Base-by-base conservation (phyloP, 208 protist genomes). In the Crithidia acanthocephali region DNA sequence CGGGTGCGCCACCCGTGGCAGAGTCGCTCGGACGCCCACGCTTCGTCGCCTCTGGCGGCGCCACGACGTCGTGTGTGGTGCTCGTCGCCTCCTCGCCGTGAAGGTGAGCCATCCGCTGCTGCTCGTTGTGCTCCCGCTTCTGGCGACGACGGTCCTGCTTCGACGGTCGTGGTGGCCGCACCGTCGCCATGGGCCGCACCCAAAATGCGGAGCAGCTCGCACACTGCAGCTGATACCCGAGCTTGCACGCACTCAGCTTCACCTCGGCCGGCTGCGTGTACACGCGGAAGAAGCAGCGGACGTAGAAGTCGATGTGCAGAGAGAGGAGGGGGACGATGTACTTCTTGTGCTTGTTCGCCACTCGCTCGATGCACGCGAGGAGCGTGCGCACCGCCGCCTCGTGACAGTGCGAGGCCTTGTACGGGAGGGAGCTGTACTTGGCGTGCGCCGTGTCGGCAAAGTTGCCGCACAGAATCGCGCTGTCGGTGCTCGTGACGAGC, bases 301-400 rank as follows among this genome's bases (percentile, higher is more conserved):
- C 91, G 79, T 99, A 99, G 68, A 99, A 99, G 89, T 99, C 99
- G 74, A 99, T 98, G 72, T 96, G 90, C 0, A 99, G 75, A 9
- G 93, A 98, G 15, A 99, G 52, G 20, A 99, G 68, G 8, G 99
- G 99, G 35, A 98, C 95, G 72, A 99, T 98, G 70, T 98, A 97
- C 72, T 98, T 93, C 52, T 93, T 86, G 57, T 99, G 97, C 52
- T 91, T 88, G 53, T 96, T 98, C 2, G 98, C 98, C 5, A 84
- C 86, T 0, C 92, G 79, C 78, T 99, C 94, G 15, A 99, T 85
- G 35, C 79, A 94, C 1, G 91, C 90, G 22, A 99, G 91, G 16
- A 99, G 81, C 62, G 99, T 98, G 51, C 98, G 95, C 2, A 99
- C 90, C 20, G 96, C 98, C 81, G 98, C 95, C 78, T 99, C 97